Evolutionary conservation across 2,329 filamentous ascomycete species (phyloP).

Genomic region (Aspergillus clavatus): DNA sequence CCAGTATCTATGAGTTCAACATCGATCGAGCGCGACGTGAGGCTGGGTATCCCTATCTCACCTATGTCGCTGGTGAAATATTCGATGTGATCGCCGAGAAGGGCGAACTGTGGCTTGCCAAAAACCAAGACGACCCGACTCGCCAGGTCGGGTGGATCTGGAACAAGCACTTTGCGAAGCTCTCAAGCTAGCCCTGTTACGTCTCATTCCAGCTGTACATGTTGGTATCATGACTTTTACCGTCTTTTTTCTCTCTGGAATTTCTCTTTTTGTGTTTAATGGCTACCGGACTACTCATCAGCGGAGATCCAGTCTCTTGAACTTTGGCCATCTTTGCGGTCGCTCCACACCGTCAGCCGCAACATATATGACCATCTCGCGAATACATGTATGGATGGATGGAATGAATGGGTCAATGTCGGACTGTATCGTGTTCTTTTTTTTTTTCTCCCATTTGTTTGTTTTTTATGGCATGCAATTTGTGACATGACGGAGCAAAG

Average conservation of each 20-base stretch:
- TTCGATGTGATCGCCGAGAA: slow-evolving; percentile 94
- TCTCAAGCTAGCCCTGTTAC: slow-evolving; percentile 25
- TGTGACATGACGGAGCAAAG: slow-evolving; percentile 5
- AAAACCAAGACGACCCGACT: slow-evolving; percentile 85
- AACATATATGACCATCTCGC: no score
- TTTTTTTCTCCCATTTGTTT: slow-evolving; percentile 9
- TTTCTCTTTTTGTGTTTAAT: slow-evolving; percentile 2
- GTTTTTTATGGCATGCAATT: slow-evolving; percentile 9
- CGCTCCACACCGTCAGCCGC: not conserved
- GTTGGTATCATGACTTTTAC: slow-evolving; percentile 2
- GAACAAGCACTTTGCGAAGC: slow-evolving; percentile 88
- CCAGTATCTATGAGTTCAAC: slow-evolving; percentile 94
- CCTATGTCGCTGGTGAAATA: slow-evolving; percentile 91
- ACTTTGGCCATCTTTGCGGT: no score
- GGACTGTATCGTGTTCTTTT: slow-evolving; percentile 3
- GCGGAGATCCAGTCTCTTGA: no score
- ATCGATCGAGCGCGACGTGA: slow-evolving; percentile 89
- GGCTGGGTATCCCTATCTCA: slow-evolving; percentile 91
- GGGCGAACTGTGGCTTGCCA: slow-evolving; percentile 94
- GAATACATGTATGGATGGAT: not conserved
- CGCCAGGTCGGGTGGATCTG: slow-evolving; percentile 93
- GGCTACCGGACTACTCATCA: no score
- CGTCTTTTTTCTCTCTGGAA: not conserved
- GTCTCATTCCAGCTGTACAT: slow-evolving; percentile 4
- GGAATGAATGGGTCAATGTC: not conserved